A percentile compares a stretch with the other conserved stretches of the same genome.
Conservation (phyloP, 495 filamentous ascomycete species). For the Patellaria atrata region DNA sequence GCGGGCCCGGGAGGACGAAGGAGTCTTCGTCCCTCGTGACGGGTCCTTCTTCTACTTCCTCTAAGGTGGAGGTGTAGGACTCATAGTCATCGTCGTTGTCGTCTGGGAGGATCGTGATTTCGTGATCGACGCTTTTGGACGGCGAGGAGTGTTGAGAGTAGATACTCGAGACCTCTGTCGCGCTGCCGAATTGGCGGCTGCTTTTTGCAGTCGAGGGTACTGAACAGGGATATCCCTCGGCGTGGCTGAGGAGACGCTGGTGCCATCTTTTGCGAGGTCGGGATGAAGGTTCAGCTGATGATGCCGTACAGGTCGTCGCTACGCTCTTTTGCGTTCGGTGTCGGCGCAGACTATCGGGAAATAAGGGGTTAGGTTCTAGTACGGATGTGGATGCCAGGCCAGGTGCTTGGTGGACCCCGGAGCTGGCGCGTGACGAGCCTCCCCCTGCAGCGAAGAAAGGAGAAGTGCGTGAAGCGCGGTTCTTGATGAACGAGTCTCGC, state of each 20-base stretch:
- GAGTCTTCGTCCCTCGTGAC: conserved; percentile 7
- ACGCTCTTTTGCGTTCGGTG: conserved; percentile 1
- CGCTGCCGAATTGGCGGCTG: conserved; percentile 1
- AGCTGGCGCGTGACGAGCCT: conserved; percentile 12
- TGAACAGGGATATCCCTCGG: conserved; percentile 4
- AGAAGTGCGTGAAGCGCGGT: conserved; percentile 18
- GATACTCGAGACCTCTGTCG: no score
- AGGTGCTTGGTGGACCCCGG: conserved; percentile 11
- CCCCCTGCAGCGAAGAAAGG: conserved; percentile 18
- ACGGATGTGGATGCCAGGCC: not conserved
- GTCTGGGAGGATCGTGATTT: conserved; percentile 7
- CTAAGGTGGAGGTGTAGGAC: conserved; percentile 8
- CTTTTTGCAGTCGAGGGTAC: no score
- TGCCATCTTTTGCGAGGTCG: conserved; percentile 2
- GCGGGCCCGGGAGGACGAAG: conserved; percentile 8
- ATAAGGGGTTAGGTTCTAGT: conserved; percentile 1
- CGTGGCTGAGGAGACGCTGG: not conserved
- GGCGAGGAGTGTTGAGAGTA: conserved; percentile 5
- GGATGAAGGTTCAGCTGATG: not conserved
- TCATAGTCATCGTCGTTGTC: conserved; percentile 12
- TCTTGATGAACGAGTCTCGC: conserved; percentile 22
- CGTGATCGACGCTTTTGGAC: conserved; percentile 4
- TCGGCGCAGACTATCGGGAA: conserved; percentile 9
- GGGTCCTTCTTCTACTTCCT: conserved; percentile 7
- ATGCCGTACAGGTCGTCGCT: not conserved